Percentiles rank a stretch among this genome's conserved stretches.
These are phyloP conservation scores for Gossypium davidsonii DNA, from an alignment of 441 rosid genomes.

Conservation along the genomic window DNA sequence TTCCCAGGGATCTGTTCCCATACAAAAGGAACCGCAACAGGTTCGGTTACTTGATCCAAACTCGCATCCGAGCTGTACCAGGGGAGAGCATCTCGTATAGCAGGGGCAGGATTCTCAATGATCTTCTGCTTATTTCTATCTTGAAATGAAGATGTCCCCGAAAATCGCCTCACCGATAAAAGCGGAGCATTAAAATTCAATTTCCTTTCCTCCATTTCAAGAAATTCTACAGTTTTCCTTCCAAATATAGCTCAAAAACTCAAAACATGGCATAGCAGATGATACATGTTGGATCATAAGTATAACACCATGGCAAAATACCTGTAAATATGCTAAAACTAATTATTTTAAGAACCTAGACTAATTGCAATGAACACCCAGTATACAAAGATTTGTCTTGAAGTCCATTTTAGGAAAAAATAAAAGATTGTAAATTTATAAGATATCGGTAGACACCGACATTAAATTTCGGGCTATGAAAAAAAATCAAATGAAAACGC, in stretches of 20 bases:
- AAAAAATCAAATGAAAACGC: not conserved
- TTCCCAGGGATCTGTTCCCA: constrained; percentile 93
- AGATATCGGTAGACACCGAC: not conserved
- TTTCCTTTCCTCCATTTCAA: constrained; percentile 58
- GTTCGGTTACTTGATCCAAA: constrained; percentile 65
- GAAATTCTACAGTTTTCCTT: constrained; percentile 7
- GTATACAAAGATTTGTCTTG: not conserved
- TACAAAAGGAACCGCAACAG: constrained; percentile 74
- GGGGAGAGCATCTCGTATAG: constrained; percentile 22
- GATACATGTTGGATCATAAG: not conserved
- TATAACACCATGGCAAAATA: constrained; percentile 7
- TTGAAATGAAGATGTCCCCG: constrained; percentile 21
- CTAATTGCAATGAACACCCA: not conserved
- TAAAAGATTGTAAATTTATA: not conserved
- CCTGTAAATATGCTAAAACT: constrained; percentile 5
- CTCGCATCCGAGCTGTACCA: constrained; percentile 24
- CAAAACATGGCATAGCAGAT: not conserved
- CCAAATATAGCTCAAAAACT: constrained; percentile 3
- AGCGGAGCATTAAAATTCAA: constrained; percentile 75
- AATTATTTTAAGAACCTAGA: not conserved
- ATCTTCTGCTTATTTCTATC: constrained; percentile 24
- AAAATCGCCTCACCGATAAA: constrained; percentile 63
- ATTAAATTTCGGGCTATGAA: not conserved
- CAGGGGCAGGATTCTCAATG: constrained; percentile 20
- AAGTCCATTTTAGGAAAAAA: no score